Evolutionary conservation across 1,284 basidiomycete genomes (phyloP).

Genomic region (Grifola frondosa): DNA sequence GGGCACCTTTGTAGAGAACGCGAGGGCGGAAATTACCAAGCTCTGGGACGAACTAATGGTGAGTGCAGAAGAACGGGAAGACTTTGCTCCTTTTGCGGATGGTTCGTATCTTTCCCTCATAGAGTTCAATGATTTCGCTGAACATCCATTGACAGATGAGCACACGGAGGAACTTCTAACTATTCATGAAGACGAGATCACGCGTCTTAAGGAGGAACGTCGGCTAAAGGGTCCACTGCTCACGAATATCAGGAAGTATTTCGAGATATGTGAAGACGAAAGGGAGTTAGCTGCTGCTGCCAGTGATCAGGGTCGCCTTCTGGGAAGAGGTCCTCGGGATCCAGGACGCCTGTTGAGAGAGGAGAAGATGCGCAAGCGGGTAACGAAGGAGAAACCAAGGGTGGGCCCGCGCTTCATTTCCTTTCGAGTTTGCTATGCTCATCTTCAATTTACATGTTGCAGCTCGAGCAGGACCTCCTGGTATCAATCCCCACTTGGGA

Average conservation of each 20-base stretch:
- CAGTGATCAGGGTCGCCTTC: slow-evolving; percentile 72
- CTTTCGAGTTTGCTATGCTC: not conserved
- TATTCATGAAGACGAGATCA: slow-evolving; percentile 88
- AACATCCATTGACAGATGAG: slow-evolving; percentile 59
- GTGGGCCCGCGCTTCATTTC: too few species aligned
- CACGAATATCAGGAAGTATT: slow-evolving; percentile 82
- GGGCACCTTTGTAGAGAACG: slow-evolving; percentile 82
- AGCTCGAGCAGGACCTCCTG: slow-evolving; percentile 90
- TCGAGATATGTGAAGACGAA: slow-evolving; percentile 88
- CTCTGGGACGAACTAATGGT: slow-evolving; percentile 90
- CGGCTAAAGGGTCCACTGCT: slow-evolving; percentile 78
- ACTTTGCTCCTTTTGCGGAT: slow-evolving; percentile 79
- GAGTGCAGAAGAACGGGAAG: slow-evolving; percentile 79
- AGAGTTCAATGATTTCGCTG: not conserved
- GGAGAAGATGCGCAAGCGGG: slow-evolving; percentile 96
- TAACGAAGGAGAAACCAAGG: slow-evolving; percentile 92
- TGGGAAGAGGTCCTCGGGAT: slow-evolving; percentile 78
- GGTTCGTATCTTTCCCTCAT: slow-evolving; percentile 46
- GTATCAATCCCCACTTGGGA: slow-evolving; percentile 87
- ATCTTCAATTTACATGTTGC: slow-evolving; percentile 5
- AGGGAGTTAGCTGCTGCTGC: slow-evolving; percentile 84
- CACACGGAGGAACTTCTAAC: slow-evolving; percentile 86
- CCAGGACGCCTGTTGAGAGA: slow-evolving; percentile 82
- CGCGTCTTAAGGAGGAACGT: slow-evolving; percentile 77
- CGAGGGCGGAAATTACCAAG: slow-evolving; percentile 76